A percentile compares a stretch with the other conserved stretches of the same genome.
phyloP scores from a whole-genome alignment of 805 yeast genomes.

The Schizosaccharomyces lindneri region DNA sequence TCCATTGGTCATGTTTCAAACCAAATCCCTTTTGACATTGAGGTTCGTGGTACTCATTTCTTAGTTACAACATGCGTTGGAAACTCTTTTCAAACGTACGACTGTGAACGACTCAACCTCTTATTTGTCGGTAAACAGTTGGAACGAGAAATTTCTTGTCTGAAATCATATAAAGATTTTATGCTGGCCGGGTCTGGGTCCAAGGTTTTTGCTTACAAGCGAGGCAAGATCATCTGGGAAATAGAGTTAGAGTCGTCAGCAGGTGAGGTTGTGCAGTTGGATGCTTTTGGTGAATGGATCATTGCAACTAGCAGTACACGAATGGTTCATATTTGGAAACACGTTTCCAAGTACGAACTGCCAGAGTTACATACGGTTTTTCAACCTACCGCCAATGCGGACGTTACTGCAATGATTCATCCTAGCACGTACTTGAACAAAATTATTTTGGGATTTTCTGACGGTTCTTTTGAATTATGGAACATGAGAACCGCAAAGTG shows the following conservation, averaged over 20 bases:
- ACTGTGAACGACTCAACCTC: conserved; percentile 13
- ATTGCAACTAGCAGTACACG: conserved; percentile 25
- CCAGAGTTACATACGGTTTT: conserved; percentile 43
- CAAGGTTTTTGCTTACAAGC: conserved; percentile 45
- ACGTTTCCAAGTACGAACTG: conserved; percentile 12
- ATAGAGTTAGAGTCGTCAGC: conserved; percentile 13
- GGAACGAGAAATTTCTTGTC: neutral
- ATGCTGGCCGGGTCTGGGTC: conserved; percentile 37
- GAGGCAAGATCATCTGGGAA: conserved; percentile 39
- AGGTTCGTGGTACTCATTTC: conserved; percentile 68
- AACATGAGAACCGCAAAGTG: conserved; percentile 60
- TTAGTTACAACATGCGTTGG: conserved; percentile 82
- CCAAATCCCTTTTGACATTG: conserved; percentile 61
- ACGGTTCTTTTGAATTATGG: conserved; percentile 31
- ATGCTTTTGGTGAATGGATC: conserved; percentile 56
- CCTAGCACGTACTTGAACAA: conserved; percentile 85
- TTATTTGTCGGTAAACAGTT: neutral
- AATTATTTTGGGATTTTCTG: conserved; percentile 49
- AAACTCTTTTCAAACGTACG: conserved; percentile 71
- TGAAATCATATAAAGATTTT: neutral
- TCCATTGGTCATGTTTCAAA: conserved; percentile 71
- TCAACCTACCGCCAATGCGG: conserved; percentile 25
- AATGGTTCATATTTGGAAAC: neutral
- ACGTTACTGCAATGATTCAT: conserved; percentile 44
- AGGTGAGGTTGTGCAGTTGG: conserved; percentile 20